Evolutionary conservation across 1,139 yeast species (phyloP), one percentile per base, ranked within the genome.

Genomic region (Kodamaea suecica): DNA sequence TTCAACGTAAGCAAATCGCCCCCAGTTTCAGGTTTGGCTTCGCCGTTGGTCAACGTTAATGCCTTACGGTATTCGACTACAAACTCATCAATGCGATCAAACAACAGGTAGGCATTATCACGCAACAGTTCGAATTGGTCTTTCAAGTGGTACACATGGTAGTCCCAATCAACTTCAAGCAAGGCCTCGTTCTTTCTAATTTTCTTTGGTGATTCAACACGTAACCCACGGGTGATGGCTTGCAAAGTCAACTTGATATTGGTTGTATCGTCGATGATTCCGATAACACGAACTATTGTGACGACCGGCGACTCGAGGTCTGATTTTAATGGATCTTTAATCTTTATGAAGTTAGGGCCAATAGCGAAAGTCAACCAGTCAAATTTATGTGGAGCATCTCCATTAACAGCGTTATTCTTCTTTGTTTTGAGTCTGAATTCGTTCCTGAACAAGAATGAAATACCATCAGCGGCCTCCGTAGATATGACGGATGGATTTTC

Each of bases 251-350:
- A 45, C 16, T 67, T 63, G 30, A 77, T 58, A 30, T 60, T 63
- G 36, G 66, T 65, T 20, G 69, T 61, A 39, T 69, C 76, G 37
- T 70, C 76, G 20, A 64, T 57, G 9, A 77, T 55, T 1, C 76
- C 79, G 11, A 70, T 66, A 9, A 79, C 64, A 39, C 74, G 60
- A 9, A 73, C 71, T 3, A 78, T 51, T 0, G 83, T 76, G 7
- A 66, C 70, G 2, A 61, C 61, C 17, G 40, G 36, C 9, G 50
- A 33, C 39, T 36, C 17, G 16, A 12, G 10, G 11, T 29, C 32
- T 46, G 40, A 14, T 7, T 36, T 21, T 37, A 34, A 17, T 2
- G 65, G 63, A 21, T 50, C 52, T 31, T 50, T 53, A 38, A 59
- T 68, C 58, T 55, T 68, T 34, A 45, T 57, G 52, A 59, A 47